phyloP scores from a whole-genome alignment of 495 filamentous ascomycete species.

The Hypomontagnella monticulosa region DNA sequence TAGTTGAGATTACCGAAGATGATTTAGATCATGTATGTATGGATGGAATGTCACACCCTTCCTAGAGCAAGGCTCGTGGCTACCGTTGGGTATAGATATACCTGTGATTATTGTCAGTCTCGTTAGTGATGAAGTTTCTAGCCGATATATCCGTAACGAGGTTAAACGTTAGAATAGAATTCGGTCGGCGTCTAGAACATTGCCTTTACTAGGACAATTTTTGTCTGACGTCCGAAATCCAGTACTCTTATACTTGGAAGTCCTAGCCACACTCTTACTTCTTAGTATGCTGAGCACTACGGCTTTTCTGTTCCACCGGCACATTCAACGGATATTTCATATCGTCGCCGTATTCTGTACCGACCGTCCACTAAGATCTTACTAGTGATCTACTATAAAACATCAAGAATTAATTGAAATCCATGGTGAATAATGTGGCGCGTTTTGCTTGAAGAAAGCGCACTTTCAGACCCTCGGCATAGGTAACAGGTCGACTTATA shows the following conservation, averaged over 20 bases:
- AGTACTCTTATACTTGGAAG: not conserved
- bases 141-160: not conserved
- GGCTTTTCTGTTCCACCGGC: too few relatives aligned
- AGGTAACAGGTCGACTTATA: too few relatives aligned
- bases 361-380: too few relatives aligned
- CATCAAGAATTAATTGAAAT: too few relatives aligned
- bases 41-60: not conserved
- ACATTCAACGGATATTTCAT: too few relatives aligned
- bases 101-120: not conserved
- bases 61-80: not conserved
- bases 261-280: not conserved
- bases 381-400: too few relatives aligned
- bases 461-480: too few relatives aligned
- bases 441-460: too few relatives aligned
- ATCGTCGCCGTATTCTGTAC: too few relatives aligned
- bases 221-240: too few relatives aligned
- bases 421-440: too few relatives aligned
- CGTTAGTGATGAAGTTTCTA: not conserved
- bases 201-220: too few relatives aligned
- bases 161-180: not conserved
- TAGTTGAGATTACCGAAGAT: conserved; percentile 1
- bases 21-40: not conserved
- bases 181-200: not conserved
- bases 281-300: not conserved
- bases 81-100: not conserved